These are phyloP conservation scores for Lecanoromycetidae sp. DNA, from an alignment of 2,329 filamentous ascomycete species.

Conservation along the genomic window DNA sequence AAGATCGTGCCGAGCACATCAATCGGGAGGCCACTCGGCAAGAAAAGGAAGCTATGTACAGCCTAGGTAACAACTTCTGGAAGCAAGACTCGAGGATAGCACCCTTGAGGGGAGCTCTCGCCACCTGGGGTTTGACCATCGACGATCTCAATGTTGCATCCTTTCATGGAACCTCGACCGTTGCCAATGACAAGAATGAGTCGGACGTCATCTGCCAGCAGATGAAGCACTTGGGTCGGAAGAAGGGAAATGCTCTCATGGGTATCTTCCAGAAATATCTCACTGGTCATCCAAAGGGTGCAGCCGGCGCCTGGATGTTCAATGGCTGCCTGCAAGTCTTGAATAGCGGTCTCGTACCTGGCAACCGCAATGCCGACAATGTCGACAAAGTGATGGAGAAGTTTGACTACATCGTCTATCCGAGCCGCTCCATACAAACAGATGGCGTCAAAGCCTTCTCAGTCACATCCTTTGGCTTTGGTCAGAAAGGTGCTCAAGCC, in stretches of 20 bases:
- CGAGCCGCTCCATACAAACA: constrained; percentile 87
- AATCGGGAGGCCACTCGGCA: constrained; percentile 78
- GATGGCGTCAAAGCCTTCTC: constrained; percentile 98
- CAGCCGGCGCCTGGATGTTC: constrained; percentile 98
- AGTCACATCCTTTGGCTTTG: constrained; percentile 97
- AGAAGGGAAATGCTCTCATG: constrained; percentile 89
- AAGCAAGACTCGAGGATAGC: constrained; percentile 88
- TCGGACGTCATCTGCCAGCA: constrained; percentile 96
- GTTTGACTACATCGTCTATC: constrained; percentile 96
- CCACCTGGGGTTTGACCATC: constrained; percentile 95
- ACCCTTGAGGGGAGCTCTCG: constrained; percentile 86
- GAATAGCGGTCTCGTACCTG: constrained; percentile 85
- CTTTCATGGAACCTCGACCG: constrained; percentile 97
- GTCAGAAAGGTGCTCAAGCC: constrained; percentile 94
- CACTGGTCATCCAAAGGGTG: constrained; percentile 97
- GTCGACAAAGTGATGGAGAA: constrained; percentile 93
- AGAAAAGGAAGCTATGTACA: constrained; percentile 83
- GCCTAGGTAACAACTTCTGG: constrained; percentile 98
- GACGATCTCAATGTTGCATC: constrained; percentile 92
- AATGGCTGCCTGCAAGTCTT: constrained; percentile 95
- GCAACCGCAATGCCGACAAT: constrained; percentile 97
- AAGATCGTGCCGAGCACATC: constrained; percentile 75
- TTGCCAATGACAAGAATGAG: constrained; percentile 99
- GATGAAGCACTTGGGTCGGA: constrained; percentile 82
- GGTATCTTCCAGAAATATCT: constrained; percentile 99